Percentiles rank a stretch among this genome's conserved stretches.
Conservation (phyloP, 2,329 filamentous ascomycete genomes). For the Fusarium lyarnte region DNA sequence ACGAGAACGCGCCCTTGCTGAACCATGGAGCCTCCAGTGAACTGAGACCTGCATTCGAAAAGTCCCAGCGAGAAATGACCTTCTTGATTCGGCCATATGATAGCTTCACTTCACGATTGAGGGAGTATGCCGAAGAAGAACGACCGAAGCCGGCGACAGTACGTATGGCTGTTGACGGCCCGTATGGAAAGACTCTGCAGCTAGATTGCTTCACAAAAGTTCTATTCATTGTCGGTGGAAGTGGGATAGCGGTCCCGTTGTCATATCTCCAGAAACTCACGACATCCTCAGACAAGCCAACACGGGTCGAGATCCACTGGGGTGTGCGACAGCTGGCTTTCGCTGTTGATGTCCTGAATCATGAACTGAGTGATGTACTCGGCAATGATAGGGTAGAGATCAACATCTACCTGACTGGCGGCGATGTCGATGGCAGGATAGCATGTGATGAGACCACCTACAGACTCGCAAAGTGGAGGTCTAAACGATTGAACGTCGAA, state of each 20-base stretch:
- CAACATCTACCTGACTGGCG: not conserved
- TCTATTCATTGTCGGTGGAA: slow-evolving; percentile 12
- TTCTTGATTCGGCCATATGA: slow-evolving; percentile 59
- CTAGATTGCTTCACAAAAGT: not conserved
- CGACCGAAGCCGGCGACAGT: not conserved
- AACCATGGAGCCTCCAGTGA: rapidly evolving
- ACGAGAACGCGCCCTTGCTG: not conserved
- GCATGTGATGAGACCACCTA: too few species aligned
- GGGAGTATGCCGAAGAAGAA: not conserved
- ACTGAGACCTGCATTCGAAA: not conserved
- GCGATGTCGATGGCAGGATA: not conserved
- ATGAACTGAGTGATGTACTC: not conserved
- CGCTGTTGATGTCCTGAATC: not conserved
- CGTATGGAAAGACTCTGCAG: not conserved
- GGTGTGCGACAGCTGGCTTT: slow-evolving; percentile 4
- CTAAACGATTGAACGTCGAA: not conserved
- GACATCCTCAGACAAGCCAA: rapidly evolving
- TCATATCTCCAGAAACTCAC: not conserved
- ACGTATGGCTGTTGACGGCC: not conserved
- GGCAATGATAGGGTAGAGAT: not conserved
- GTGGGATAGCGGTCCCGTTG: slow-evolving; percentile 1
- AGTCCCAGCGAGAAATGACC: slow-evolving; percentile 40
- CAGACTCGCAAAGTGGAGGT: not conserved
- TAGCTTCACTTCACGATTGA: slow-evolving; percentile 49
- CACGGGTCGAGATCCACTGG: slow-evolving; percentile 2